phyloP scores from a whole-genome alignment of 768 basidiomycete species.

The Pleurotus tuber-regium region DNA sequence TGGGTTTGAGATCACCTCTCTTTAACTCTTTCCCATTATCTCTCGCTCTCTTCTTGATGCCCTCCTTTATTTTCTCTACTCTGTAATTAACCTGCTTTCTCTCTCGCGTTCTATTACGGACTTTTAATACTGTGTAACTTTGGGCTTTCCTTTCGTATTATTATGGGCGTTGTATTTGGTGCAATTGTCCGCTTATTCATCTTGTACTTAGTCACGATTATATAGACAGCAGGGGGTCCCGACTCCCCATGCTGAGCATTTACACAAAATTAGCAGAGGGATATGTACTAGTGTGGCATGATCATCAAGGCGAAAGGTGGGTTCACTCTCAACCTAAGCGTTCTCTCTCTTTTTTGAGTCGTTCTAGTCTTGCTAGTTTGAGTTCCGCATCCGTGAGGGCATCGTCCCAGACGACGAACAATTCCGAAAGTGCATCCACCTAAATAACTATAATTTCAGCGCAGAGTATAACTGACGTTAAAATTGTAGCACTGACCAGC shows the following conservation, averaged over 20 bases:
- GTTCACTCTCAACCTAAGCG: constrained; percentile 57
- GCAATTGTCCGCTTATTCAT: too few relatives aligned
- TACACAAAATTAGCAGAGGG: too few relatives aligned
- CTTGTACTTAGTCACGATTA: not conserved
- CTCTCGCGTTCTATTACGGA: not conserved
- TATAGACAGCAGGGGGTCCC: too few relatives aligned
- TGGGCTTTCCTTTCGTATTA: not conserved
- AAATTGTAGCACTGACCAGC: constrained; percentile 52
- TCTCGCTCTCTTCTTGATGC: not conserved
- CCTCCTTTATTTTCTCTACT: not conserved
- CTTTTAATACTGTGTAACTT: constrained; percentile 1
- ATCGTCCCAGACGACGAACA: constrained; percentile 87
- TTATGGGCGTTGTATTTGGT: not conserved
- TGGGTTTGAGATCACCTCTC: not conserved
- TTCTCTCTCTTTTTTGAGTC: constrained; percentile 54
- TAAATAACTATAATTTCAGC: constrained; percentile 22
- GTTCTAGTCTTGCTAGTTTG: constrained; percentile 54
- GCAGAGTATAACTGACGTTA: too few relatives aligned
- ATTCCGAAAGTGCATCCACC: constrained; percentile 80
- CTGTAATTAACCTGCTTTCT: not conserved
- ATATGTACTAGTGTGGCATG: too few relatives aligned
- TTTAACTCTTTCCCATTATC: not conserved
- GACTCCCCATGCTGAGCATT: too few relatives aligned
- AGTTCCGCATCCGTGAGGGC: constrained; percentile 66
- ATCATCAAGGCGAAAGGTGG: too few relatives aligned